phyloP scores from a whole-genome alignment of 805 yeast genomes.

The Blastobotrys chiropterorum region DNA sequence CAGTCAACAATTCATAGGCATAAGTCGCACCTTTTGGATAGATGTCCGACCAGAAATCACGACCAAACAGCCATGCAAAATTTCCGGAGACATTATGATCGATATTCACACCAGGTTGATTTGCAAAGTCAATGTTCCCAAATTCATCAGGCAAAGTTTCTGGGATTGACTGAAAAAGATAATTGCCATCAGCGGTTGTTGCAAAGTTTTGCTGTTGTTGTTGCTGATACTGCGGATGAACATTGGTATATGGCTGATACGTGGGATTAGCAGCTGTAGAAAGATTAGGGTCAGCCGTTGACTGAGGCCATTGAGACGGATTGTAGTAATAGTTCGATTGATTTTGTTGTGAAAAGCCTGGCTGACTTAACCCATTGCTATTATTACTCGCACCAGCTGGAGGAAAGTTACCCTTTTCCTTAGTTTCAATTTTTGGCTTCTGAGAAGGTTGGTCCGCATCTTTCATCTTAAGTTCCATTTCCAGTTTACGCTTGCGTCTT shows the following conservation, averaged over 20 bases:
- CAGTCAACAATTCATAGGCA: constrained; percentile 8
- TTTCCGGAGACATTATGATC: constrained; percentile 22
- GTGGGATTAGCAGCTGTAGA: too few relatives aligned
- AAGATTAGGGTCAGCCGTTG: not conserved
- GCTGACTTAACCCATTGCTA: not conserved
- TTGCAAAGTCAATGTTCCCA: constrained; percentile 4
- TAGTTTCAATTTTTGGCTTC: not conserved
- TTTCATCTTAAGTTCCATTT: constrained; percentile 7
- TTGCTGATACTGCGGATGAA: not conserved
- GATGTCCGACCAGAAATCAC: constrained; percentile 17
- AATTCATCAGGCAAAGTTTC: constrained; percentile 5
- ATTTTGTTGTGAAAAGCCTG: not conserved
- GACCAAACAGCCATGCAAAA: constrained; percentile 26
- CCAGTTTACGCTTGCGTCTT: constrained; percentile 19
- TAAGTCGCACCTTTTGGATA: constrained; percentile 4
- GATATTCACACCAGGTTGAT: constrained; percentile 2
- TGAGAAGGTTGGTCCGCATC: not conserved
- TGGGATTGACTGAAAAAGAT: constrained; percentile 1
- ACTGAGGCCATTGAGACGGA: not conserved
- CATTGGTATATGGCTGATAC: not conserved
- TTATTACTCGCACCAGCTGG: not conserved
- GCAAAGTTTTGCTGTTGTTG: not conserved
- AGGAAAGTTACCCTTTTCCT: not conserved
- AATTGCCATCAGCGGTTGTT: not conserved
- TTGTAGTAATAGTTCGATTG: not conserved